Conservation (phyloP, 306 rosid genomes). For the Cucumis cinereus region DNA sequence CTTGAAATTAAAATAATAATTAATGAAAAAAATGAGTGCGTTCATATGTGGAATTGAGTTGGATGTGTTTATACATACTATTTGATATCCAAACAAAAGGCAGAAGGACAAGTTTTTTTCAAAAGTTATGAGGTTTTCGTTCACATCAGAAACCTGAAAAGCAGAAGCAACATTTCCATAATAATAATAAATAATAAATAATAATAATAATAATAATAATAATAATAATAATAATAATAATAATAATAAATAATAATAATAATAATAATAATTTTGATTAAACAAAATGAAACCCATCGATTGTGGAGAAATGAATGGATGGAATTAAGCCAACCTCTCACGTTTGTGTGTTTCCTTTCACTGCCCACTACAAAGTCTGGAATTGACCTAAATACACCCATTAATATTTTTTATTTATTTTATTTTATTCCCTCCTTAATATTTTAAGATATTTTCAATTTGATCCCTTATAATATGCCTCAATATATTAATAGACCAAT, state of each 20-base stretch:
- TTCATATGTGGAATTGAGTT: background rate
- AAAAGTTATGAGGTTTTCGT: background rate
- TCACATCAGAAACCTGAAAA: background rate
- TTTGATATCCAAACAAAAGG: background rate
- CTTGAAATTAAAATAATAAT: background rate
- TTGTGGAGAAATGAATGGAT: background rate
- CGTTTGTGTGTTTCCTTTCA: background rate
- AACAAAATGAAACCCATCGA: background rate
- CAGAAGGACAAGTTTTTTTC: background rate
- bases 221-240: too few relatives aligned
- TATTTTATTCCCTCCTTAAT: too few relatives aligned
- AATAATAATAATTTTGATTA: background rate
- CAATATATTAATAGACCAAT: too few relatives aligned
- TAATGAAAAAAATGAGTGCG: background rate
- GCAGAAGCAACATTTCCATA: background rate
- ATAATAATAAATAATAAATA: background rate
- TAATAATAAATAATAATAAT: background rate
- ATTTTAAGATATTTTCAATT: too few relatives aligned
- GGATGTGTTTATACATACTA: background rate
- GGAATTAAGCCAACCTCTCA: background rate
- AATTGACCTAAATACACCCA: background rate
- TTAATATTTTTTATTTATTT: too few relatives aligned
- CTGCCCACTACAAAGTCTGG: background rate
- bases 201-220: too few relatives aligned
- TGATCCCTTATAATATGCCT: too few relatives aligned